A percentile compares a stretch with the other conserved stretches of the same genome.
These are phyloP conservation scores for Candida boleticola DNA, from an alignment of 805 yeast species.

Conservation along the genomic window DNA sequence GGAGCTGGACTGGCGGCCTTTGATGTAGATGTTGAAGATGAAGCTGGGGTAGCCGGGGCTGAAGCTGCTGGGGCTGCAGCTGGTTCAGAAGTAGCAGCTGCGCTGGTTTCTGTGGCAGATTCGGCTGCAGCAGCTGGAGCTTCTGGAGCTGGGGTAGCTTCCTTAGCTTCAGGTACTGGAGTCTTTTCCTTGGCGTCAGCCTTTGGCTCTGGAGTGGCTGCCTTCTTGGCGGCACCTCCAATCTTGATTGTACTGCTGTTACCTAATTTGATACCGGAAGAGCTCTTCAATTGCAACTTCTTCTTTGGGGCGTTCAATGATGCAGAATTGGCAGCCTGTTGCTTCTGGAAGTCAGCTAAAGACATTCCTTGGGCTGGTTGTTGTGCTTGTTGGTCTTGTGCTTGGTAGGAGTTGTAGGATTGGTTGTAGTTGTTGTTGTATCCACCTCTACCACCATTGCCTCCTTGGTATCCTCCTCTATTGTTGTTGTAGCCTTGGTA, in stretches of 20 bases:
- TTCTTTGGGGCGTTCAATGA: slow-evolving; percentile 59
- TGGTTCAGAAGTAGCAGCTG: slow-evolving; percentile 12
- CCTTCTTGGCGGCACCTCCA: slow-evolving; percentile 44
- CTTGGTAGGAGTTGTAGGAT: slow-evolving; percentile 16
- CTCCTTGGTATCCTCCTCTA: slow-evolving; percentile 22
- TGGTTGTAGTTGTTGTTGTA: slow-evolving; percentile 17
- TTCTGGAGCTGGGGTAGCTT: slow-evolving; percentile 25
- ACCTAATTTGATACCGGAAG: slow-evolving; percentile 61
- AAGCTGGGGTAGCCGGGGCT: slow-evolving; percentile 13
- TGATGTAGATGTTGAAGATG: slow-evolving; percentile 10
- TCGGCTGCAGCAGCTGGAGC: slow-evolving; percentile 12
- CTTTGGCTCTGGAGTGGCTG: slow-evolving; percentile 24
- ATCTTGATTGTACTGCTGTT: slow-evolving; percentile 19
- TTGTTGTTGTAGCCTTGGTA: slow-evolving; percentile 17
- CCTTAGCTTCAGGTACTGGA: slow-evolving; percentile 13
- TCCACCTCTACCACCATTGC: slow-evolving; percentile 17
- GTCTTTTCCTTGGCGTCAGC: slow-evolving; percentile 19
- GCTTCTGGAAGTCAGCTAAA: slow-evolving; percentile 78
- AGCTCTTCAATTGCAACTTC: slow-evolving; percentile 63
- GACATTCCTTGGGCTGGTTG: slow-evolving; percentile 50
- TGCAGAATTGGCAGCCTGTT: slow-evolving; percentile 45
- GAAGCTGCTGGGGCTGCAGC: slow-evolving; percentile 13
- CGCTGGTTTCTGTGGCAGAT: slow-evolving; percentile 13
- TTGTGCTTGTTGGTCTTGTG: slow-evolving; percentile 20
- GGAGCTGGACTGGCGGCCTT: slow-evolving; percentile 12